These are phyloP conservation scores for Fusarium liriodendri DNA, from an alignment of 2,329 filamentous ascomycete genomes.

Conservation along the genomic window DNA sequence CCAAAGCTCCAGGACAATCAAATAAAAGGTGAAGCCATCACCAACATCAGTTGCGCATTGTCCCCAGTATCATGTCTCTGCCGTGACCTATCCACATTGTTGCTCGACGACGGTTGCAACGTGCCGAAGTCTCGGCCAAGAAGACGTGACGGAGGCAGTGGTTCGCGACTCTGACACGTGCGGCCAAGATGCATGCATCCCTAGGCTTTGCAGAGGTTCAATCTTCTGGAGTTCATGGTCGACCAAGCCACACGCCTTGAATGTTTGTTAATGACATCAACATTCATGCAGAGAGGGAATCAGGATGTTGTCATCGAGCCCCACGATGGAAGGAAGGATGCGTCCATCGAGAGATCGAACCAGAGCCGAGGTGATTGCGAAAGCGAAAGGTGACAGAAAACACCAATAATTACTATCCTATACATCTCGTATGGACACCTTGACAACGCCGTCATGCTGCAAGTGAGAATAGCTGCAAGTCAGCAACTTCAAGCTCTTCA, in stretches of 20 bases:
- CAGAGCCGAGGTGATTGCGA: neutral
- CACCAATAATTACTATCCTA: neutral
- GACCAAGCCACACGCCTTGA: neutral
- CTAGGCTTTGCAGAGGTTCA: neutral
- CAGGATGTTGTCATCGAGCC: conserved; percentile 3
- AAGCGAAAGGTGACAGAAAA: neutral
- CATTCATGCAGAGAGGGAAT: conserved; percentile 10
- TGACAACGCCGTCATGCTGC: conserved; percentile 8
- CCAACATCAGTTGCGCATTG: neutral
- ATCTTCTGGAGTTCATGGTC: neutral
- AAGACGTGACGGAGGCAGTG: neutral
- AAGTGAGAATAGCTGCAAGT: conserved; percentile 17
- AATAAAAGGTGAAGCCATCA: conserved; percentile 4
- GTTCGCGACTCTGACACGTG: neutral
- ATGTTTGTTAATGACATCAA: conserved; percentile 17
- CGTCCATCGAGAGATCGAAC: conserved; percentile 9
- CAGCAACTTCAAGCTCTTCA: neutral
- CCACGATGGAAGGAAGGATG: neutral
- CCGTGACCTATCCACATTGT: neutral
- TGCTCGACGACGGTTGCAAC: neutral
- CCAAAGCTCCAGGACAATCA: neutral
- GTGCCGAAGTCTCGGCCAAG: neutral
- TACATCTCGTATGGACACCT: neutral
- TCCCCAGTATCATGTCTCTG: neutral
- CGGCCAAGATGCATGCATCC: neutral